phyloP scores from a whole-genome alignment of 2,329 filamentous ascomycete species.

The Zasmidium cellare region DNA sequence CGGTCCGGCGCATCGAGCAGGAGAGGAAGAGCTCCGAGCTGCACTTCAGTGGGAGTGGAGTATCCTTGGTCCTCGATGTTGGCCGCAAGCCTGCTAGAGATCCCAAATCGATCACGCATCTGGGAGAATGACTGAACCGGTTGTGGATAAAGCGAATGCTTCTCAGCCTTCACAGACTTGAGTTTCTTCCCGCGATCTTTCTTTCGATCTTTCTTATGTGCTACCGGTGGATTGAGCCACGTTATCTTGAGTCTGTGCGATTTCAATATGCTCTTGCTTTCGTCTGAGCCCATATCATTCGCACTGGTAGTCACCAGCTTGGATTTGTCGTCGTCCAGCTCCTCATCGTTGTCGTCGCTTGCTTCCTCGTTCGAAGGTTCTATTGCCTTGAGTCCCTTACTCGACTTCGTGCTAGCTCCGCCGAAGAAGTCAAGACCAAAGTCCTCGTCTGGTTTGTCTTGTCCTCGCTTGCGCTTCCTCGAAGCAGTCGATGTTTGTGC shows the following conservation, averaged over 20 bases:
- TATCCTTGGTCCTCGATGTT: slow-evolving; percentile 87
- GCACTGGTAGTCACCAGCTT: background rate
- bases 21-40: slow-evolving; percentile 80
- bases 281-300: slow-evolving; percentile 8
- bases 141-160: slow-evolving; percentile 69
- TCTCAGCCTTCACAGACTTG: slow-evolving; percentile 38
- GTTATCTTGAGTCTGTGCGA: slow-evolving; percentile 37
- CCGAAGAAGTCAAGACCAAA: slow-evolving; percentile 48
- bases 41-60: slow-evolving; percentile 85
- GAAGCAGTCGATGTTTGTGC: slow-evolving; percentile 8
- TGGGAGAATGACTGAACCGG: slow-evolving; percentile 77
- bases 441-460: slow-evolving; percentile 28
- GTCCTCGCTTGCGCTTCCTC: slow-evolving; percentile 46
- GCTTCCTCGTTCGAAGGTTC: background rate
- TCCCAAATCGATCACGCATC: slow-evolving; percentile 68
- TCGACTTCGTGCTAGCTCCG: slow-evolving; percentile 3
- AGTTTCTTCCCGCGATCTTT: slow-evolving; percentile 47
- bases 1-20: slow-evolving; percentile 59
- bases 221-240: slow-evolving; percentile 28
- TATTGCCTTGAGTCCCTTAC: background rate
- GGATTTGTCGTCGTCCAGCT: background rate
- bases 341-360: slow-evolving; percentile 1
- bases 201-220: slow-evolving; percentile 47
- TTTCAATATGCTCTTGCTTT: slow-evolving; percentile 33
- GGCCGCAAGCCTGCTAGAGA: slow-evolving; percentile 70